These are phyloP conservation scores for Kalmusia sp. DNA, from an alignment of 2,329 filamentous ascomycete genomes.

Conservation along the genomic window DNA sequence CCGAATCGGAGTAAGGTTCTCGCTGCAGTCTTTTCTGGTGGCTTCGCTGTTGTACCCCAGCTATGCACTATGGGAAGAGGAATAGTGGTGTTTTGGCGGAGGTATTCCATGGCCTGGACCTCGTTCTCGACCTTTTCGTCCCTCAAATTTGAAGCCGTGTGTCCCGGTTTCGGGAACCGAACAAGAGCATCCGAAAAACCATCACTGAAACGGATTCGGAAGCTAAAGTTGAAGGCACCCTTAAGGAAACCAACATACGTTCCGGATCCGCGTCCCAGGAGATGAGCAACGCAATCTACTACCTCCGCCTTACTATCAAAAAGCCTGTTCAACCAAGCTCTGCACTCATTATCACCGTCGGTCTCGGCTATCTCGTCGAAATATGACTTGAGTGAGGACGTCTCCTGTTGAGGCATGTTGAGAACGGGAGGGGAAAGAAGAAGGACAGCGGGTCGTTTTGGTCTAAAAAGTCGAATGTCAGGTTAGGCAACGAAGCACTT, in stretches of 20 bases:
- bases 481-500: no score
- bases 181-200: conserved; percentile 22
- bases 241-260: conserved; percentile 26
- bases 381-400: no score
- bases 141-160: conserved; percentile 20
- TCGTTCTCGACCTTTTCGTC: conserved; percentile 27
- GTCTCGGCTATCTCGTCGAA: conserved; percentile 31
- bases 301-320: conserved; percentile 30
- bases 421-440: no score
- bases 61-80: conserved; percentile 22
- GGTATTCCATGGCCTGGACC: conserved; percentile 21
- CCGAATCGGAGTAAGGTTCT: no score
- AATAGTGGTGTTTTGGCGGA: conserved; percentile 23
- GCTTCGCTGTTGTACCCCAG: conserved; percentile 26
- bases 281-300: conserved; percentile 24
- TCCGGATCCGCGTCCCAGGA: conserved; percentile 8
- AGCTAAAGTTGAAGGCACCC: conserved; percentile 28
- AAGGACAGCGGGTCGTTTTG: no score
- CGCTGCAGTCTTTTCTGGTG: conserved; percentile 27
- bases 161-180: conserved; percentile 28
- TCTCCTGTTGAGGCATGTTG: no score
- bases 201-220: conserved; percentile 24
- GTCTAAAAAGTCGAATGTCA: no score
- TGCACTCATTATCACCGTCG: conserved; percentile 24
- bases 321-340: conserved; percentile 22